Conservation (phyloP, 129 eudicot genomes). For the Helichrysum umbraculigerum region DNA sequence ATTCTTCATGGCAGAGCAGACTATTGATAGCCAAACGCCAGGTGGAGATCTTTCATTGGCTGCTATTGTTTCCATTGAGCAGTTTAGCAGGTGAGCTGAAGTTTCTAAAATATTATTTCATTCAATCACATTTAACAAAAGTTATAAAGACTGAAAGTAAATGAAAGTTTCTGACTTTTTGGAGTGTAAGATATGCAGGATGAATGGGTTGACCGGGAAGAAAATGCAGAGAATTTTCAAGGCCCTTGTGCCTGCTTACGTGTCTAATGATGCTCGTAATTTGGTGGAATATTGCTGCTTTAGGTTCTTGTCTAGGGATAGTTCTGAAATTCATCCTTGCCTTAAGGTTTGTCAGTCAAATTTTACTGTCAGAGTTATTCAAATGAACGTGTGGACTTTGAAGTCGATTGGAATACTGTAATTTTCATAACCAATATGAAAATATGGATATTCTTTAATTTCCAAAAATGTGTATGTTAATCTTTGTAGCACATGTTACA, state of each 20-base stretch:
- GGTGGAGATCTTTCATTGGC: slow-evolving; percentile 78
- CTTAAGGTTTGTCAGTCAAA: slow-evolving; percentile 53
- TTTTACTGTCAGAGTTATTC: neutral
- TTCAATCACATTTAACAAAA: neutral
- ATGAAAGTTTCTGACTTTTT: slow-evolving; percentile 23
- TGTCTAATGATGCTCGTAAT: slow-evolving; percentile 61
- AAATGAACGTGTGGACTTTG: no score
- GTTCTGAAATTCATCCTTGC: slow-evolving; percentile 65
- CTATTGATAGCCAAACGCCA: slow-evolving; percentile 65
- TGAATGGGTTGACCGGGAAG: slow-evolving; percentile 75
- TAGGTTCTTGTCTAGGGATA: slow-evolving; percentile 78
- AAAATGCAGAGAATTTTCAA: slow-evolving; percentile 73
- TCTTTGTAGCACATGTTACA: no score
- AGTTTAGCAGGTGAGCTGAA: slow-evolving; percentile 77
- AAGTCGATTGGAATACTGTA: no score
- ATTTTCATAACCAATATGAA: no score
- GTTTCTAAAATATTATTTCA: slow-evolving; percentile 10
- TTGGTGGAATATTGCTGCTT: slow-evolving; percentile 85
- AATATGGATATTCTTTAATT: no score
- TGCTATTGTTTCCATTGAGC: slow-evolving; percentile 90
- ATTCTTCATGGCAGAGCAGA: slow-evolving; percentile 71
- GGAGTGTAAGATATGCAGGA: slow-evolving; percentile 58
- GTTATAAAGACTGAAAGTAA: neutral
- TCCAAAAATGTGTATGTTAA: no score
- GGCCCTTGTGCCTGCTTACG: slow-evolving; percentile 59